These are phyloP conservation scores for Lichtheimia hyalospora DNA, from an alignment of 371 early-diverging fungal genomes.

Conservation along the genomic window DNA sequence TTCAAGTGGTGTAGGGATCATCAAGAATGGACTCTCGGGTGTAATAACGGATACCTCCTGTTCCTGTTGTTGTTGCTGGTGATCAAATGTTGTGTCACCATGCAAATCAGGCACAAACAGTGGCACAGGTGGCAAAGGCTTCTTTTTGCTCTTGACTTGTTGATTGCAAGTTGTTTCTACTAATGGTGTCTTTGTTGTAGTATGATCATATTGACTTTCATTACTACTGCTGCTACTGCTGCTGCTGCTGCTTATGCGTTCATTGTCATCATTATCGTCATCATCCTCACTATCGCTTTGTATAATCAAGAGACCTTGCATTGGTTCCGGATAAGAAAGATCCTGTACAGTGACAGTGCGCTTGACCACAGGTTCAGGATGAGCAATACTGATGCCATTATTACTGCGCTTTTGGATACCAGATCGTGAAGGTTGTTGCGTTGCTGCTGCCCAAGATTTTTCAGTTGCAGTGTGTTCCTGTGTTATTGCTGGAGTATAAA, in stretches of 20 bases:
- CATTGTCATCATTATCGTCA: constrained; percentile 14
- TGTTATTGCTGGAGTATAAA: background rate
- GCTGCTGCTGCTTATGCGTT: background rate
- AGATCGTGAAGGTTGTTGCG: too few relatives aligned
- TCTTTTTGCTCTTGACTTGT: background rate
- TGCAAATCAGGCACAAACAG: background rate
- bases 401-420: background rate
- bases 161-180: too few relatives aligned
- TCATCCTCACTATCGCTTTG: constrained; percentile 12
- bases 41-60: background rate
- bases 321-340: constrained; percentile 8
- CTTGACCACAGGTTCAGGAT: background rate
- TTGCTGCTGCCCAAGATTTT: too few relatives aligned
- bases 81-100: background rate
- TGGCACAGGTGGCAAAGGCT: constrained; percentile 1
- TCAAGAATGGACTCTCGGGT: background rate
- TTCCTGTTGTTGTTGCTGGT: background rate
- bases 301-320: constrained; percentile 14
- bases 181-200: background rate
- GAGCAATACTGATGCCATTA: background rate
- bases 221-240: background rate
- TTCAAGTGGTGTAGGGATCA: constrained; percentile 9
- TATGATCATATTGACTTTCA: background rate
- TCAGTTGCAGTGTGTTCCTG: too few relatives aligned
- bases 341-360: constrained; percentile 21